Evolutionary conservation across 208 protist species (phyloP).

Genomic region (Crithidia thermophila): DNA sequence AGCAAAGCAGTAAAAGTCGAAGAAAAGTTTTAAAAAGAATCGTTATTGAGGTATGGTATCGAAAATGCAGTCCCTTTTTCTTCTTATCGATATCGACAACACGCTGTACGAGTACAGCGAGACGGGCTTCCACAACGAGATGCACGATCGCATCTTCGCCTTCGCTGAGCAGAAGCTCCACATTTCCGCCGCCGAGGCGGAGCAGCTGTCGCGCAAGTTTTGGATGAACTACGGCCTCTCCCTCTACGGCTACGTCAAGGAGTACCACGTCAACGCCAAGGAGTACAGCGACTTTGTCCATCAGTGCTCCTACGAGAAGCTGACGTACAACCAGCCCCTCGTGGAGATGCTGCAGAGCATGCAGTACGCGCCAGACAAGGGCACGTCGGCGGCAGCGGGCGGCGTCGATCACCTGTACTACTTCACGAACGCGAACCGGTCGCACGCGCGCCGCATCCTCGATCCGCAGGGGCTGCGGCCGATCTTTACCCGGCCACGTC

Average conservation of each 20-base stretch:
- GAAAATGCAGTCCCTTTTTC: constrained; percentile 38
- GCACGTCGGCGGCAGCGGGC: not conserved
- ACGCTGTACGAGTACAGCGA: constrained; percentile 70
- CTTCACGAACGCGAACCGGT: constrained; percentile 71
- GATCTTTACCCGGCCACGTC: constrained; percentile 41
- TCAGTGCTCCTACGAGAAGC: constrained; percentile 56
- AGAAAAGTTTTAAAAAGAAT: no score
- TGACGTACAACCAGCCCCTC: constrained; percentile 41
- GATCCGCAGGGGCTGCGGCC: constrained; percentile 49
- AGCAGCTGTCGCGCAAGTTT: constrained; percentile 31
- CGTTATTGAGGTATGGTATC: no score
- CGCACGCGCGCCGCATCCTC: constrained; percentile 57
- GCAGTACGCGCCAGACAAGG: constrained; percentile 21
- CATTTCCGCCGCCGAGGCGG: constrained; percentile 39
- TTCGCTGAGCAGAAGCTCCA: constrained; percentile 39
- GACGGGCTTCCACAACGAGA: constrained; percentile 50
- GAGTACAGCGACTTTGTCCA: constrained; percentile 75
- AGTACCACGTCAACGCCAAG: constrained; percentile 59
- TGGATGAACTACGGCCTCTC: constrained; percentile 72
- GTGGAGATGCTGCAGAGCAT: constrained; percentile 60
- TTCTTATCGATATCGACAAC: constrained; percentile 85
- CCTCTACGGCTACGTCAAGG: constrained; percentile 55
- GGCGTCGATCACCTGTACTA: constrained; percentile 63
- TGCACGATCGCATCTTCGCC: constrained; percentile 58
- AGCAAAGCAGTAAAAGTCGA: not conserved